These are phyloP conservation scores for Borealophlyctis nickersoniae DNA, from an alignment of 192 early-diverging fungal genomes.

Conservation along the genomic window DNA sequence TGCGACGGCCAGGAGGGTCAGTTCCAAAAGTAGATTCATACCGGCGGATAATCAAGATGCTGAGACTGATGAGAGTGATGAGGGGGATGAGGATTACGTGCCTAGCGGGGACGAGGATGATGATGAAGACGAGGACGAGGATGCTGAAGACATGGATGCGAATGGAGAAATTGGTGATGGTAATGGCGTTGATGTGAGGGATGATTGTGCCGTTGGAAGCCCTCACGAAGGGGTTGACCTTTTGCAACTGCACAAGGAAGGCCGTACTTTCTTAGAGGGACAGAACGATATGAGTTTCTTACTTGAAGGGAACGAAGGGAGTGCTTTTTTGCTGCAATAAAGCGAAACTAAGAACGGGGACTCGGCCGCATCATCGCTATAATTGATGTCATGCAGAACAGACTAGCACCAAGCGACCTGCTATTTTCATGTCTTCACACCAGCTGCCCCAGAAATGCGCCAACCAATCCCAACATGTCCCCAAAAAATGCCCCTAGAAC, in stretches of 20 bases:
- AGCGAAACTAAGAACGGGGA: neutral
- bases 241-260: neutral
- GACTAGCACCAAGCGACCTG: neutral
- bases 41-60: neutral
- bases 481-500: constrained; percentile 22
- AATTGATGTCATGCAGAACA: neutral
- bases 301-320: neutral
- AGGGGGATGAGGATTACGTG: neutral
- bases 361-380: neutral
- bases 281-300: neutral
- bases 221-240: neutral
- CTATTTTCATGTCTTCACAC: neutral
- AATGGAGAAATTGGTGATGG: neutral
- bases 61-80: neutral
- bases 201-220: neutral
- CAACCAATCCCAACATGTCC: constrained; percentile 2
- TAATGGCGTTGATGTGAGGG: neutral
- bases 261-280: neutral
- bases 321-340: neutral
- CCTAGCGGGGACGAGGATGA: neutral
- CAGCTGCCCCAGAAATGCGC: neutral
- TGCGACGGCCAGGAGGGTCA: no score
- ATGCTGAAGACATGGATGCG: neutral
- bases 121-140: neutral
- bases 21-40: no score